Evolutionary conservation across 2,329 filamentous ascomycete genomes (phyloP), one percentile per base, ranked within the genome.

Genomic region (Exserohilum rostratum): DNA sequence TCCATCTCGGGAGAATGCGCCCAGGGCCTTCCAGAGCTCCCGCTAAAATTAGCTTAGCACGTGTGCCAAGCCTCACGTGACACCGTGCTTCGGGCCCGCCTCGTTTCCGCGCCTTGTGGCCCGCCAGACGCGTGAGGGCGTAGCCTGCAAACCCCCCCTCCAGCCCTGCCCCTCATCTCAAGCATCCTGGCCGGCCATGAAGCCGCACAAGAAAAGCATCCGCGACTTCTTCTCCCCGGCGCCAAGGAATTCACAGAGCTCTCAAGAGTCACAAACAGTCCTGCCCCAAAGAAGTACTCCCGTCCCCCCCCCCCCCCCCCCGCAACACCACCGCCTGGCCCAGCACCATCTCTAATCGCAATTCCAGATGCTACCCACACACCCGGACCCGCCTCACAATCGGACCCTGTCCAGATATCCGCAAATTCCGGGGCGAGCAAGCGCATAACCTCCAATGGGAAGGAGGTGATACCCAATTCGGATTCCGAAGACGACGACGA

Each of bases 401-500:
- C 22, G 22, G 22, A 12, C 52, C 62, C 10, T 70, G 70, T 10
- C 22, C 69, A 70, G 31, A 64, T 65, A 3, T 71, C 71, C 5
- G 60, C 60, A 22, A 66, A 60, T 35, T 72, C 71, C 5, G 61
- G 57, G 35, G 34, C 57, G 61, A 85, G 70, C 79, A 85, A 64
- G 74, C 70, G 77, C 13, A 53, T 85, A 11, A 77, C 88, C 50
- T 89, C 78, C 53, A 77, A 82, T 63, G 84, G 84, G 2, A 70
- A 71, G 47, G 61, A 65, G 9, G 60, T 75, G 2, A 78, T 93
- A 20, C 81, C 81, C 40, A 87, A 85, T 49, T 92, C 90, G 0
- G 90, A 93, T 66, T 88, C 89, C 9, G 88, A 90, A n/a, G 83
- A 83, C 9, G 88, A 90, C n/a, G 83, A 83, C 15, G 82, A 82